These are phyloP conservation scores for Tulasnella sp. DNA, from an alignment of 768 basidiomycete genomes.

Conservation along the genomic window DNA sequence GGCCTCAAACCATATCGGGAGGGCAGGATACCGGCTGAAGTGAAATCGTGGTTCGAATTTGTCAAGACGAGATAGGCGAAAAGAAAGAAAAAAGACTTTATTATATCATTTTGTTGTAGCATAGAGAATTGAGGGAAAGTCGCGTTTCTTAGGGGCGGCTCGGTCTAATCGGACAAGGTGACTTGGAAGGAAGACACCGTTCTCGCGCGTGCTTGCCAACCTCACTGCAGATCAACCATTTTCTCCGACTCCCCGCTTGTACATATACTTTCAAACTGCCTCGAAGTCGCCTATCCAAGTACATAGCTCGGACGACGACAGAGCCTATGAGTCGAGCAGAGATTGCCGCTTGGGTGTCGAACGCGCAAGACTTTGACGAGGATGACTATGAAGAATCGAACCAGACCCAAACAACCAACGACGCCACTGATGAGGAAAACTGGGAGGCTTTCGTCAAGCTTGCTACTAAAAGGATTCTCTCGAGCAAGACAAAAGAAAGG, in stretches of 20 bases:
- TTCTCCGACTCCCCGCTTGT: not conserved
- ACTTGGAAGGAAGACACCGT: not conserved
- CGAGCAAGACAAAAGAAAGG: slow-evolving; percentile 42
- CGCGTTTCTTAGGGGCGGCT: not conserved
- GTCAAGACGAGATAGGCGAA: not conserved
- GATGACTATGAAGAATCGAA: slow-evolving; percentile 10
- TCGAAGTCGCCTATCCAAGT: slow-evolving; percentile 1
- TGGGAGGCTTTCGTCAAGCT: slow-evolving; percentile 21
- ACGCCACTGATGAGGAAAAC: slow-evolving; percentile 9
- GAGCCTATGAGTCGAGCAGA: slow-evolving; percentile 32
- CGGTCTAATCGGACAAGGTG: not conserved
- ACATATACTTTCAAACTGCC: slow-evolving; percentile 11
- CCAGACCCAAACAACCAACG: not conserved
- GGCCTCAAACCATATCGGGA: slow-evolving; percentile 70
- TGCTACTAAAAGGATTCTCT: slow-evolving; percentile 40
- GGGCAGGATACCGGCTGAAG: slow-evolving; percentile 82
- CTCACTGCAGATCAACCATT: not conserved
- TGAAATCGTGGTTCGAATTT: slow-evolving; percentile 81
- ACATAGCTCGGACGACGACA: not conserved
- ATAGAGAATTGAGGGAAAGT: not conserved
- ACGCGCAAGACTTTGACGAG: slow-evolving; percentile 27
- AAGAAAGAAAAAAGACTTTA: not conserved
- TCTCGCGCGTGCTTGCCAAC: not conserved
- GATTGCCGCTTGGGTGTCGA: slow-evolving; percentile 54
- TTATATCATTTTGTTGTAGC: not conserved